These are phyloP conservation scores for Phytophthora megakarya DNA, from an alignment of 352 stramenopile species.

Conservation along the genomic window DNA sequence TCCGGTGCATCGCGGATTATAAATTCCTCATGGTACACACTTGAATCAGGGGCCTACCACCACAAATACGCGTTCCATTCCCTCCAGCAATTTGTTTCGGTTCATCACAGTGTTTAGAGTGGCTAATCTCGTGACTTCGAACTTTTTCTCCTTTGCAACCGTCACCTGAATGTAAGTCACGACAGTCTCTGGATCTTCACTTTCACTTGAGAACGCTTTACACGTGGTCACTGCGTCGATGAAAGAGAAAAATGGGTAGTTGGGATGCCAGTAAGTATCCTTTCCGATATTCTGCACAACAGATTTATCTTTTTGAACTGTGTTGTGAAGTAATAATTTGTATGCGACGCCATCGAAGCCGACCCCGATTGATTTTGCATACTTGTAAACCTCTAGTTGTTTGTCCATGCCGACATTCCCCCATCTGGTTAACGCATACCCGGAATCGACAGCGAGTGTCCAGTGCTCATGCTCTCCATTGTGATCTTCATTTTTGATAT, in stretches of 20 bases:
- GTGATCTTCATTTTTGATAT: constrained; percentile 14
- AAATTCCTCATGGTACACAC: background rate
- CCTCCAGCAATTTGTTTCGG: background rate
- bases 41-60: background rate
- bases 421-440: constrained; percentile 20
- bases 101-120: background rate
- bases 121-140: background rate
- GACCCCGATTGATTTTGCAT: constrained; percentile 26
- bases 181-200: background rate
- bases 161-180: background rate
- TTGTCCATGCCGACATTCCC: constrained; percentile 25
- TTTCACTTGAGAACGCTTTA: background rate
- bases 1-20: background rate
- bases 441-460: constrained; percentile 20
- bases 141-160: background rate
- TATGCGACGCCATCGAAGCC: constrained; percentile 7
- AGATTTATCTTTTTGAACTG: constrained; percentile 20
- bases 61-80: background rate
- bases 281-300: constrained; percentile 24
- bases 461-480: background rate
- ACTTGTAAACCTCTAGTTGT: constrained; percentile 20
- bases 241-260: background rate
- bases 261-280: background rate
- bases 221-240: background rate
- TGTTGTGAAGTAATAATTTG: constrained; percentile 22